Evolutionary conservation across 2,329 filamentous ascomycete species (phyloP).

Genomic region (Neurospora sp.): DNA sequence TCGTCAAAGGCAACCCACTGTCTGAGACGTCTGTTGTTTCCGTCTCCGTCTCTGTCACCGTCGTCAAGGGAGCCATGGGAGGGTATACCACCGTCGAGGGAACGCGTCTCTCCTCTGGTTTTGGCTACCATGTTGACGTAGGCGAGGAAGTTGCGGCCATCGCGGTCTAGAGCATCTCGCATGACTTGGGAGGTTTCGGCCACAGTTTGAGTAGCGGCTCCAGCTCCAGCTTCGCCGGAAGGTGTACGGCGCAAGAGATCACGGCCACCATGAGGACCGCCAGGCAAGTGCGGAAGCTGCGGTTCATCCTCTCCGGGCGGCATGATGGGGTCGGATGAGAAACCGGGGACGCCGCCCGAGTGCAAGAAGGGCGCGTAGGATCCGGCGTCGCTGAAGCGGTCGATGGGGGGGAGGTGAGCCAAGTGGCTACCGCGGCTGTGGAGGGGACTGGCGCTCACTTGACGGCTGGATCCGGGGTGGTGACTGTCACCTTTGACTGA

Average conservation of each 20-base stretch:
- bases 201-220: slow-evolving; percentile 4
- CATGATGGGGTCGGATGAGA: slow-evolving; percentile 21
- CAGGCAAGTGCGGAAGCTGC: neutral
- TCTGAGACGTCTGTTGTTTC: slow-evolving; percentile 13
- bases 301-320: neutral
- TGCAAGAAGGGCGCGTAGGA: slow-evolving; percentile 12
- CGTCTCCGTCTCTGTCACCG: slow-evolving; percentile 16
- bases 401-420: slow-evolving; percentile 27
- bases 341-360: slow-evolving; percentile 21
- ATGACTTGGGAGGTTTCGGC: slow-evolving; percentile 22
- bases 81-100: neutral
- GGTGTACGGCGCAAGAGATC: neutral
- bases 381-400: slow-evolving; percentile 37
- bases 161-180: slow-evolving; percentile 30
- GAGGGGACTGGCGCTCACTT: slow-evolving; percentile 16
- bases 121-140: slow-evolving; percentile 30
- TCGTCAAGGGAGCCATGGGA: slow-evolving; percentile 1
- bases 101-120: slow-evolving; percentile 19
- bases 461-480: slow-evolving; percentile 20
- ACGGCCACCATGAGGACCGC: neutral
- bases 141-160: slow-evolving; percentile 35
- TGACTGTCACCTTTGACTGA: slow-evolving; percentile 26
- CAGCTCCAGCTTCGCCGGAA: slow-evolving; percentile 10
- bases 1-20: slow-evolving; percentile 57
- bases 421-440: slow-evolving; percentile 22